Percentiles rank a stretch among this genome's conserved stretches.
These are phyloP conservation scores for Phaffia rhodozyma DNA, from an alignment of 1,284 basidiomycete genomes.

Conservation along the genomic window DNA sequence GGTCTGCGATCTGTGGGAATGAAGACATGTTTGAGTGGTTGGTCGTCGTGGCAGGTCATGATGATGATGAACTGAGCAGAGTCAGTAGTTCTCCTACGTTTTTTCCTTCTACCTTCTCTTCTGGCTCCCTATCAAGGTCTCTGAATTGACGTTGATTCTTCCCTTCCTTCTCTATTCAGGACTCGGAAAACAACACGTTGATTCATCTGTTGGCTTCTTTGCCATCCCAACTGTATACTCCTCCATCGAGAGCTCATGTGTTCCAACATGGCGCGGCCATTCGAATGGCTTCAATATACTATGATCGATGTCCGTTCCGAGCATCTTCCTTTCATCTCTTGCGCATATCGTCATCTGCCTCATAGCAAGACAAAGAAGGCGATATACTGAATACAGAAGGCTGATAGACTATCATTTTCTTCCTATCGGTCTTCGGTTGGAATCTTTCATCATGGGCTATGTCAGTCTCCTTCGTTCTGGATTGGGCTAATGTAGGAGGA, in stretches of 20 bases:
- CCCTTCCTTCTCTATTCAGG: slow-evolving; percentile 40
- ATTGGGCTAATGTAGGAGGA: slow-evolving; percentile 79
- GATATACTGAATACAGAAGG: no score
- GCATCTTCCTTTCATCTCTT: background rate
- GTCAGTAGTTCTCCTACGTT: slow-evolving; percentile 40
- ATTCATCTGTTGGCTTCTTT: slow-evolving; percentile 74
- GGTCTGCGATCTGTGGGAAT: slow-evolving; percentile 70
- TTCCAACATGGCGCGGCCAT: slow-evolving; percentile 43
- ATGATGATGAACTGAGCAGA: slow-evolving; percentile 76
- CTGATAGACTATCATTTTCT: no score
- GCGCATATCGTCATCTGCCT: no score
- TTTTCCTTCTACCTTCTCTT: background rate
- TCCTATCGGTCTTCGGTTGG: background rate
- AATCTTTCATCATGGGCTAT: slow-evolving; percentile 19
- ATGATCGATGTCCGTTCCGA: slow-evolving; percentile 48
- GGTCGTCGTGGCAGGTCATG: slow-evolving; percentile 65
- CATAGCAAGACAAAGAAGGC: no score
- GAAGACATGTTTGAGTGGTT: slow-evolving; percentile 84
- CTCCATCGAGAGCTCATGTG: background rate
- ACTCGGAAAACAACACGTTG: slow-evolving; percentile 77
- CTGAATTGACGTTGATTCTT: background rate
- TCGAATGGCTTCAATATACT: slow-evolving; percentile 67
- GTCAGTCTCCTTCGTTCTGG: slow-evolving; percentile 54
- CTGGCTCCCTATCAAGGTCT: slow-evolving; percentile 2
- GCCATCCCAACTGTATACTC: slow-evolving; percentile 39